A percentile compares a stretch with the other conserved stretches of the same genome.
These are phyloP conservation scores for Rhizopogon vesiculosus DNA, from an alignment of 768 basidiomycete genomes.

Conservation along the genomic window DNA sequence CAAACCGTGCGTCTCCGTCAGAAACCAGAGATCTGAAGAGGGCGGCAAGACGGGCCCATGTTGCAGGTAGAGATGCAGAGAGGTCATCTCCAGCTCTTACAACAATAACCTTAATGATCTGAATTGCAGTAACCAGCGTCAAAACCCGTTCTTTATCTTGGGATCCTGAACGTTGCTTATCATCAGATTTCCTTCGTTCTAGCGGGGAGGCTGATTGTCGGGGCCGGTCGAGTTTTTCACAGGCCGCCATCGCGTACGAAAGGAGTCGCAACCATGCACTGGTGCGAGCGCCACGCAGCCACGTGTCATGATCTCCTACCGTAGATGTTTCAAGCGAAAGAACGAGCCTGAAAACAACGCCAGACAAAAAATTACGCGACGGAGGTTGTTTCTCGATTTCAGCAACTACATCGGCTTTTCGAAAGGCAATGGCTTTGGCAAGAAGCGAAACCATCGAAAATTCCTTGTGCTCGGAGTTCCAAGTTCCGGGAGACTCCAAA, in stretches of 20 bases:
- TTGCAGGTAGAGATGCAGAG: constrained; percentile 44
- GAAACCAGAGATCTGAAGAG: constrained; percentile 47
- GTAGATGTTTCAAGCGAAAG: constrained; percentile 48
- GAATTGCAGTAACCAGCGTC: constrained; percentile 46
- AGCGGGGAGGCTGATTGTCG: constrained; percentile 16
- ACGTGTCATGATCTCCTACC: constrained; percentile 37
- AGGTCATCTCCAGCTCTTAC: constrained; percentile 61
- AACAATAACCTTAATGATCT: constrained; percentile 63
- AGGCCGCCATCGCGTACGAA: constrained; percentile 52
- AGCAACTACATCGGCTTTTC: constrained; percentile 46
- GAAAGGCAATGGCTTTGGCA: constrained; percentile 42
- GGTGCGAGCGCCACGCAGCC: constrained; percentile 41
- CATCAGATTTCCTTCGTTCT: constrained; percentile 46
- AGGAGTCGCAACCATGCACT: constrained; percentile 62
- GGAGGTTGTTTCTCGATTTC: constrained; percentile 53
- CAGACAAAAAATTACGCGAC: constrained; percentile 57
- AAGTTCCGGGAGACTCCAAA: constrained; percentile 37
- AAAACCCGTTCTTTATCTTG: constrained; percentile 18
- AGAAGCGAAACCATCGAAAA: constrained; percentile 34
- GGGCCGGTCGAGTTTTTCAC: constrained; percentile 29
- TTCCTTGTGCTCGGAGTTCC: constrained; percentile 15
- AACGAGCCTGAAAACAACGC: constrained; percentile 58
- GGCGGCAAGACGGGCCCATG: constrained; percentile 59
- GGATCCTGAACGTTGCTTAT: constrained; percentile 20
- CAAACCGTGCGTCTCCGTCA: constrained; percentile 63